Evolutionary conservation across 768 basidiomycete species (phyloP).

Genomic region (Podaxis sp.): DNA sequence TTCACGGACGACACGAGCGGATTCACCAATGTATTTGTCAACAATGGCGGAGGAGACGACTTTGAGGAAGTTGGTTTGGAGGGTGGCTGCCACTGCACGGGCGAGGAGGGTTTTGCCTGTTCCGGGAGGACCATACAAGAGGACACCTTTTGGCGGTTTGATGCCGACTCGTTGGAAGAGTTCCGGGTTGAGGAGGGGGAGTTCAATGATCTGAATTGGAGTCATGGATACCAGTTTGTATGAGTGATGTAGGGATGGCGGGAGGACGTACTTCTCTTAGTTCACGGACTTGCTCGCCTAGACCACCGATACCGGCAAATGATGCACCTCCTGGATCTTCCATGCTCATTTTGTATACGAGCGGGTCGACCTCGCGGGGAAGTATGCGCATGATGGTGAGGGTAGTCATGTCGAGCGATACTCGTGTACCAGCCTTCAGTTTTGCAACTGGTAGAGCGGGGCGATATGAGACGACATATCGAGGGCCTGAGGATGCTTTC

Average conservation of each 20-base stretch:
- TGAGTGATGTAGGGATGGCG: background rate
- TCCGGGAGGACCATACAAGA: slow-evolving; percentile 94
- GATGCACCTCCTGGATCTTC: slow-evolving; percentile 96
- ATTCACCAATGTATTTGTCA: slow-evolving; percentile 98
- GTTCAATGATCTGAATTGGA: slow-evolving; percentile 78
- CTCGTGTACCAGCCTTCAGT: slow-evolving; percentile 91
- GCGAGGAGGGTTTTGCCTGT: slow-evolving; percentile 97
- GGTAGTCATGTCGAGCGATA: slow-evolving; percentile 99
- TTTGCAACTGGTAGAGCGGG: slow-evolving; percentile 89
- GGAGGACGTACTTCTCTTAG: slow-evolving; percentile 74
- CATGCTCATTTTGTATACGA: slow-evolving; percentile 99
- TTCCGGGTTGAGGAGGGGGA: slow-evolving; percentile 92
- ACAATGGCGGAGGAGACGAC: slow-evolving; percentile 98
- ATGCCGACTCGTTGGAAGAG: slow-evolving; percentile 95
- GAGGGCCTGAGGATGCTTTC: slow-evolving; percentile 96
- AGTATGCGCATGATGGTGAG: slow-evolving; percentile 98
- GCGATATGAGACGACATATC: slow-evolving; percentile 97
- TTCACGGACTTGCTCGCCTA: slow-evolving; percentile 95
- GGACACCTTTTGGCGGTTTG: slow-evolving; percentile 93
- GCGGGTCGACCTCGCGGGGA: slow-evolving; percentile 94
- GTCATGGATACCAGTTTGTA: background rate
- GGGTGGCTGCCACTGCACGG: slow-evolving; percentile 91
- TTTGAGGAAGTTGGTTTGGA: slow-evolving; percentile 96
- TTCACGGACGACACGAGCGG: slow-evolving; percentile 92
- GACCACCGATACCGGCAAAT: slow-evolving; percentile 95